A percentile compares a stretch with the other conserved stretches of the same genome.
phyloP scores from a whole-genome alignment of 768 basidiomycete species.

The Mycena vulgaris region DNA sequence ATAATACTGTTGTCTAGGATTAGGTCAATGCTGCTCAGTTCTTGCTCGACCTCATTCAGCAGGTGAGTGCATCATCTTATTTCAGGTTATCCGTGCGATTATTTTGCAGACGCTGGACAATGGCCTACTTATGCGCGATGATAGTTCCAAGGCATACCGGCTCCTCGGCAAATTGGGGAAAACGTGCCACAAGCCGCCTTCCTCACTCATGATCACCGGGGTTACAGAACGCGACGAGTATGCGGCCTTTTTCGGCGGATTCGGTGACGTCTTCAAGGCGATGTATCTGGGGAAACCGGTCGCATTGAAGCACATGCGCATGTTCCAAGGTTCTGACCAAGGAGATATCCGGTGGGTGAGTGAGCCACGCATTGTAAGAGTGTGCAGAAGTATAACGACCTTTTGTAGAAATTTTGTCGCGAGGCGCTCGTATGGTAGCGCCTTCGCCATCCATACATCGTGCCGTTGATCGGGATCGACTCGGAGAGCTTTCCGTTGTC shows the following conservation, averaged over 20 bases:
- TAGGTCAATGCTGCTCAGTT: too few relatives aligned
- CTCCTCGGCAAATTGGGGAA: too few relatives aligned
- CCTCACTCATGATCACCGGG: too few relatives aligned
- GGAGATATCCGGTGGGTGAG: not conserved
- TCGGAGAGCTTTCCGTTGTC: constrained; percentile 36
- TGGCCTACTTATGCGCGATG: too few relatives aligned
- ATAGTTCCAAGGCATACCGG: too few relatives aligned
- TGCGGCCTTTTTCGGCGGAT: not conserved
- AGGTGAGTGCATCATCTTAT: too few relatives aligned
- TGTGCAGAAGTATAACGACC: not conserved
- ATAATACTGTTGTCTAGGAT: too few relatives aligned
- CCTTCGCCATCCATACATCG: constrained; percentile 37
- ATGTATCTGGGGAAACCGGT: not conserved
- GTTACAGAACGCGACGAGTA: constrained; percentile 26
- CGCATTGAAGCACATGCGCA: not conserved
- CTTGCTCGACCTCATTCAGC: too few relatives aligned
- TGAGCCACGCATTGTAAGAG: not conserved
- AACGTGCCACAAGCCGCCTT: too few relatives aligned
- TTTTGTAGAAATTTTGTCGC: constrained; percentile 38
- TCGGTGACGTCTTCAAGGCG: not conserved
- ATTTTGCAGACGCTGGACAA: too few relatives aligned
- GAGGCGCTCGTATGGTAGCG: constrained; percentile 44
- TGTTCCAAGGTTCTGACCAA: not conserved
- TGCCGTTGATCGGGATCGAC: constrained; percentile 42
- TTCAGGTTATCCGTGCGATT: too few relatives aligned